A percentile compares a stretch with the other conserved stretches of the same genome.
phyloP scores from a whole-genome alignment of 202 grass and related monocot species.

The Elaeis oleifera region DNA sequence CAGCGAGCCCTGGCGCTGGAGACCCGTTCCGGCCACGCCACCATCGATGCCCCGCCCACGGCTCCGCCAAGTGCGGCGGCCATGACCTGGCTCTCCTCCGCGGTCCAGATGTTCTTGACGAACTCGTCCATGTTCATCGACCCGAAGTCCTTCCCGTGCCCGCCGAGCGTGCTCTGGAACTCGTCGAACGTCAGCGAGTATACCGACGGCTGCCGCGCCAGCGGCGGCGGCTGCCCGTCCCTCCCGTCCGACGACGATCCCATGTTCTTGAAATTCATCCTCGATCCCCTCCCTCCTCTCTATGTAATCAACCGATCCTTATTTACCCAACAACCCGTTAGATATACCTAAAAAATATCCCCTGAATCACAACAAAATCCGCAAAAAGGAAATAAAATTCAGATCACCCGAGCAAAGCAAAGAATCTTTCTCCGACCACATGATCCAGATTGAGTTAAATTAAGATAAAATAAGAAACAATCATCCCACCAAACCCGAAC shows the following conservation, averaged over 20 bases:
- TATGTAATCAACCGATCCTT: neutral
- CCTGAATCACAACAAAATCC: no score
- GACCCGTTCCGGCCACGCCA: constrained; percentile 11
- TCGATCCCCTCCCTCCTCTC: neutral
- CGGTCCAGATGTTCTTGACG: constrained; percentile 83
- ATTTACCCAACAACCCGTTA: neutral
- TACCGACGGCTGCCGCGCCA: constrained; percentile 56
- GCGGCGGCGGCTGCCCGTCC: constrained; percentile 3
- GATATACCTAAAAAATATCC: no score
- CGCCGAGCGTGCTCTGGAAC: constrained; percentile 64
- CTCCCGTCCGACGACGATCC: neutral
- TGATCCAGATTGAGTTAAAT: no score
- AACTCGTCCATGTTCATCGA: constrained; percentile 97
- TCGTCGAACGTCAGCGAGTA: constrained; percentile 82
- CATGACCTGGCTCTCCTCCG: constrained; percentile 85
- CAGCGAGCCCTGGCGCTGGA: constrained; percentile 65
- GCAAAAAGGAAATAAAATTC: no score
- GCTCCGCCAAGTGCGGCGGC: constrained; percentile 29
- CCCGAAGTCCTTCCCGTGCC: constrained; percentile 60
- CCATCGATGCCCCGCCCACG: neutral
- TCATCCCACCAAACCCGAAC: no score
- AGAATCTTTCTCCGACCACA: no score
- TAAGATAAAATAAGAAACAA: no score
- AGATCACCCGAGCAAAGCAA: no score
- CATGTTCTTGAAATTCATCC: neutral